Base-by-base conservation (phyloP, 2,329 filamentous ascomycete genomes). In the Fusarium gaditjirri region DNA sequence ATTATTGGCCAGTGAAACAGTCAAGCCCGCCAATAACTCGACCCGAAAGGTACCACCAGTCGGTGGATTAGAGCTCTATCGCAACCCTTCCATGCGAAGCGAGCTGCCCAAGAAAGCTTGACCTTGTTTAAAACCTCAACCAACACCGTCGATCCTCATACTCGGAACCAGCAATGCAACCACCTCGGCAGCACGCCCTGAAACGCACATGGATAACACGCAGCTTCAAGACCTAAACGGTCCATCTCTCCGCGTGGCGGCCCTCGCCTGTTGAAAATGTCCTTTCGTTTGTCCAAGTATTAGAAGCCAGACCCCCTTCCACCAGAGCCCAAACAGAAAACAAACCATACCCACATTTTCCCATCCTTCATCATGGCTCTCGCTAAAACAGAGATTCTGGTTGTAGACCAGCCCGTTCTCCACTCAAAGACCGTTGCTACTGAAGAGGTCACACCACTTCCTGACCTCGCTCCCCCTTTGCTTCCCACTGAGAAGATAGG, bases 401-500 rank as follows among this genome's bases (percentile, higher is more conserved):
- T 67, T 31, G 12, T 61, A 1, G 41, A 42, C 41, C 39, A 67
- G 35, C 31, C 62, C 19, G 31, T 12, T n/a, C 17, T 67, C 41
- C 35, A 42, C 47, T 29, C 41, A 4, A 67, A 67, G 29, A 38
- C 46, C 46, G 3, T 25, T 16, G 36, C 25, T n/a, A 53, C 54
- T 3, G 31, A 67, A 23, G 29, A 47, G 1, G 25, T 67, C 31
- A 60, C n/a, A 13, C 46, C 50, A 46, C 31, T 67, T 9, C 39
- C 41, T 13, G 54, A 67, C 19, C 64, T 67, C 17, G 64, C 64
- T 13, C 64, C 64, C 35, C 64, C 64, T 31, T 42, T 67, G 21
- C 41, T 67, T 17, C 64, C 64, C 11, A 67, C 64, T 0, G 64
- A 67, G 25, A 67, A 46, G 54, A 67, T 67, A 39, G 64, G 64